Base-by-base conservation (phyloP, 75 land plant genomes). In the Ceratopteris richardii region DNA sequence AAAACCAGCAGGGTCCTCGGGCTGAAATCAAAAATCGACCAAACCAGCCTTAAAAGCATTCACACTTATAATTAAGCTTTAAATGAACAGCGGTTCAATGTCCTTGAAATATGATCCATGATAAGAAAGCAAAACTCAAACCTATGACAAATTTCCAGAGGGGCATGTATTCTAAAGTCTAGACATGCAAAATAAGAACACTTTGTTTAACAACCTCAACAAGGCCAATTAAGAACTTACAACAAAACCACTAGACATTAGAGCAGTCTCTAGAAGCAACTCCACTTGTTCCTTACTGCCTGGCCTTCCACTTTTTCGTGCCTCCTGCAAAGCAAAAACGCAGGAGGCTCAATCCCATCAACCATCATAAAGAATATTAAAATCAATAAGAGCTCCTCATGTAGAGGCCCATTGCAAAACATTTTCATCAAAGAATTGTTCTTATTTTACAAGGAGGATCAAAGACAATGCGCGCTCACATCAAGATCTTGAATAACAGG, bases 191-290 rank as follows among this genome's bases (percentile, higher is more conserved):
- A 9, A 40, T 40, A 9, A 40, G 14, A 9, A 9, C 14, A 14
- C 42, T 10, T 40, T 40, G n/a, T 40, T 10, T 14, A 40, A 10
- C 14, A 10, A 14, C 42, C 14, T 14, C 42, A 10, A 40, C 42
- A 40, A 10, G 42, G 9, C 9, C 14, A 40, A 10, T 14, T 40
- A 40, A 9, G 42, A 51, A 82, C 90, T 85, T 54, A 94, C 98
- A 16, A 90, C 82, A 69, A 71, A 95, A 21, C 99, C 99, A 73
- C 99, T 95, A 42, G 99, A 79, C 39, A 95, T 60, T 1, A 85
- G 70, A 36, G 99, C 91, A 30, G 99, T 72, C 29, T 95, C 92
- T 63, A 74, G 90, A 33, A 95, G 58, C 21, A 95, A 86, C 73
- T 90, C 87, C 26, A 83, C 79, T 29, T 83, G 86, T 58, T 83